Evolutionary conservation across 345 rosid genomes (phyloP), one percentile per base, ranked within the genome.

Genomic region (Diplotaxis tenuifolia): DNA sequence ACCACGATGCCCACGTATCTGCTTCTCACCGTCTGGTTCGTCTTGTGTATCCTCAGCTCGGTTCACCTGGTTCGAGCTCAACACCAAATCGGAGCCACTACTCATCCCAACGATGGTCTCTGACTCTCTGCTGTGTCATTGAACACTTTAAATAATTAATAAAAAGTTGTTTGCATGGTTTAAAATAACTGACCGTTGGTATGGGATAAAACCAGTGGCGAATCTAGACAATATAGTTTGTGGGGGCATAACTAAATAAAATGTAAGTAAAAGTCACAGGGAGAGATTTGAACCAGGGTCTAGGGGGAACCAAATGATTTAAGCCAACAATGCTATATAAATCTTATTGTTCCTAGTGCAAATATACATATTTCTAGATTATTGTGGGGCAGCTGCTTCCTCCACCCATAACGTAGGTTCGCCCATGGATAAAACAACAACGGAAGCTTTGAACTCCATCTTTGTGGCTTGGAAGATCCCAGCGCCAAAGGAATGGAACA

Each of bases 401-500:
- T n/a, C n/a, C n/a, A n/a, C n/a, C n/a, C n/a, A n/a, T n/a, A n/a
- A n/a, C n/a, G n/a, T n/a, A n/a, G n/a, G n/a, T n/a, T n/a, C n/a
- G n/a, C n/a, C n/a, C n/a, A n/a, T n/a, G n/a, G n/a, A n/a, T n/a
- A n/a, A n/a, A 60, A 54, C 75, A 65, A 54, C 60, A 55, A 72
- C 76, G 3, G 56, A 61, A 8, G 76, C 57, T 7, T 28, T 77
- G 58, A 77, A 71, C 57, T n/a, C 80, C 11, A 77, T 77, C 27
- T 77, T 77, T 31, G 38, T 50, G 5, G 55, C 76, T n/a, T 77
- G 80, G 80, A 60, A 15, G 63, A 59, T 60, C 4, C 8, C 0
- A 3, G 69, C 65, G 10, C 34, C 73, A 5, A 60, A 22, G 0
- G 49, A 22, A 22, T 86, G 93, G 91, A 88, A 86, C 76, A 77